These are phyloP conservation scores for Helichrysum umbraculigerum DNA, from an alignment of 129 eudicot genomes.

Conservation along the genomic window DNA sequence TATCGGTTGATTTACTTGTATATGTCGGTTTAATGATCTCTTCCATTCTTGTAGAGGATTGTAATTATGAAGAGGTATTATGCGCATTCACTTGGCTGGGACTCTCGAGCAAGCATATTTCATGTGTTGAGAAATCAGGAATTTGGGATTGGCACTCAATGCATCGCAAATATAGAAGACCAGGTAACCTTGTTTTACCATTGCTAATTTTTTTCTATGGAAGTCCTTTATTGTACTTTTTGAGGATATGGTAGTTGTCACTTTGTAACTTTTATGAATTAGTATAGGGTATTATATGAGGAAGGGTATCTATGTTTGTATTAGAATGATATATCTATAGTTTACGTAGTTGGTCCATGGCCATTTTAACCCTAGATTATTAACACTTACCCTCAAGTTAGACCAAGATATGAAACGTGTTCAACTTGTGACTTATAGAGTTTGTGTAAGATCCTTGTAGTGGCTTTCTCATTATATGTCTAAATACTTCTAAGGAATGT, in stretches of 20 bases:
- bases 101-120: not conserved
- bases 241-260: not conserved
- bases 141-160: not conserved
- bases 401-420: not conserved
- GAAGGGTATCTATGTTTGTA: not conserved
- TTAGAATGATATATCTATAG: not conserved
- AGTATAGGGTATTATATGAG: not conserved
- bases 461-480: not conserved
- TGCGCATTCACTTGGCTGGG: not conserved
- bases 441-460: not conserved
- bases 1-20: constrained; percentile 7
- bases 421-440: not conserved
- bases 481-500: not conserved
- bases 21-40: not conserved
- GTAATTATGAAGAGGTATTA: not conserved
- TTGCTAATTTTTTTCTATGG: not conserved
- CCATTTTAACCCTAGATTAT: not conserved
- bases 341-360: not conserved
- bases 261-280: not conserved
- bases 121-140: not conserved
- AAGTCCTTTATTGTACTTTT: not conserved
- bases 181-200: not conserved
- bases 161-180: not conserved
- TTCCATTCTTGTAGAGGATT: constrained; percentile 12
- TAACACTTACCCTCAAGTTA: not conserved